A percentile compares a stretch with the other conserved stretches of the same genome.
phyloP scores from a whole-genome alignment of 225 moss, liverwort and hornwort genomes.

The Takakia lepidozioides region DNA sequence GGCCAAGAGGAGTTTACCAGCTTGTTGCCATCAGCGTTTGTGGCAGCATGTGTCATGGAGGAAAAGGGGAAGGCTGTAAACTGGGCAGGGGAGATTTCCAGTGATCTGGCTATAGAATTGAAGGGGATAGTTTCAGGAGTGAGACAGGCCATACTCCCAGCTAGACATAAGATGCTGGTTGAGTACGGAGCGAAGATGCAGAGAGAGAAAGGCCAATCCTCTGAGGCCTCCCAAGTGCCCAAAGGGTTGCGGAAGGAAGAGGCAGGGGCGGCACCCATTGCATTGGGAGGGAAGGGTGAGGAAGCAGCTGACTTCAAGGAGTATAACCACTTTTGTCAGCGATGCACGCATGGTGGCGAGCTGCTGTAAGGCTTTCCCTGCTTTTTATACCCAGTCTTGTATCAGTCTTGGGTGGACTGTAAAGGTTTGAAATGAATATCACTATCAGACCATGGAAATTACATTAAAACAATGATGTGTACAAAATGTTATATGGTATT shows the following conservation, averaged over 20 bases:
- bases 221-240: neutral
- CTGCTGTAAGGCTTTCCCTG: constrained; percentile 27
- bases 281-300: constrained; percentile 14
- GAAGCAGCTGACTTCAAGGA: constrained; percentile 11
- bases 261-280: no score
- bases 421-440: no score
- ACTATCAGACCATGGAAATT: no score
- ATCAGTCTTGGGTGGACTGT: no score
- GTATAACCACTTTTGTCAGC: constrained; percentile 26
- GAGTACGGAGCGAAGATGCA: constrained; percentile 27
- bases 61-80: constrained; percentile 36
- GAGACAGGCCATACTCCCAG: constrained; percentile 20
- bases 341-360: constrained; percentile 31
- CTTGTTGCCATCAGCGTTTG: constrained; percentile 31
- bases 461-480: no score
- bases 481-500: no score
- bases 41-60: constrained; percentile 51
- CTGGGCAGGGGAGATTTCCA: constrained; percentile 31
- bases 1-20: constrained; percentile 26
- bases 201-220: constrained; percentile 5
- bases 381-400: no score
- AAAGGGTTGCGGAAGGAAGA: neutral
- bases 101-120: constrained; percentile 18
- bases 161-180: constrained; percentile 16
- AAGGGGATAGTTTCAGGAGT: no score